Evolutionary conservation across 75 land plant genomes (phyloP).

Genomic region (Selaginella moellendorffii): DNA sequence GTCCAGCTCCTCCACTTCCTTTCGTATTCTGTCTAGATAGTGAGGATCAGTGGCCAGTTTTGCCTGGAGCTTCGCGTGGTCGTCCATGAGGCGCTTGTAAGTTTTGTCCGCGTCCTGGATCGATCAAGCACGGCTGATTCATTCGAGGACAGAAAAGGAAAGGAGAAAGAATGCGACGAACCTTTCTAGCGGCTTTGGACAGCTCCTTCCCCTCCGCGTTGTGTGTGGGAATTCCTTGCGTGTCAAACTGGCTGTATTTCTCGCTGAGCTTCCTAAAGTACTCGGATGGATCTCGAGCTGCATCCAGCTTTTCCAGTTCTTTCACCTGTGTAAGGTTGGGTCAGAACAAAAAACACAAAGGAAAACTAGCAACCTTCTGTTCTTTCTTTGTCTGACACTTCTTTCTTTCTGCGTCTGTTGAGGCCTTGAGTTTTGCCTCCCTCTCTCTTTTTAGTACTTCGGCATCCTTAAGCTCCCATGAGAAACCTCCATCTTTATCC

Average conservation of each 20-base stretch:
- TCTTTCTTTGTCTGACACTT: constrained; percentile 14
- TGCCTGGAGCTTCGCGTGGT: constrained; percentile 19
- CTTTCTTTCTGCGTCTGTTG: constrained; percentile 20
- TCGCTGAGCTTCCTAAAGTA: constrained; percentile 12
- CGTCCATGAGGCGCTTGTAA: constrained; percentile 15
- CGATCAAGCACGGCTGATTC: too few relatives aligned
- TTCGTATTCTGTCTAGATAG: constrained; percentile 10
- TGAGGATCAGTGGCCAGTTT: constrained; percentile 15
- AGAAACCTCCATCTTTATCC: constrained; percentile 17
- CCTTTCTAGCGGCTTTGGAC: constrained; percentile 31
- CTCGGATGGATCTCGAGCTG: constrained; percentile 20
- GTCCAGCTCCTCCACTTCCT: constrained; percentile 13
- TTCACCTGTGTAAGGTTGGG: too few relatives aligned
- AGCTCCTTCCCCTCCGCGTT: constrained; percentile 27
- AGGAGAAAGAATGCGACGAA: too few relatives aligned
- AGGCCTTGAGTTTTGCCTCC: constrained; percentile 23
- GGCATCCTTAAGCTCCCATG: constrained; percentile 29
- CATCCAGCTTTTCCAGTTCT: constrained; percentile 23
- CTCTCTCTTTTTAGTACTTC: constrained; percentile 21
- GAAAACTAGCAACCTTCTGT: constrained; percentile 15
- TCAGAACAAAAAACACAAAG: neutral
- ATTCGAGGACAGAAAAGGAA: too few relatives aligned
- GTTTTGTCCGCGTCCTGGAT: constrained; percentile 27
- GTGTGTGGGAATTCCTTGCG: constrained; percentile 28
- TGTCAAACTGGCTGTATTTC: constrained; percentile 27